Evolutionary conservation across 1,139 yeast genomes (phyloP), one percentile per base, ranked within the genome.

Genomic region (Yamadazyma jaroonii): DNA sequence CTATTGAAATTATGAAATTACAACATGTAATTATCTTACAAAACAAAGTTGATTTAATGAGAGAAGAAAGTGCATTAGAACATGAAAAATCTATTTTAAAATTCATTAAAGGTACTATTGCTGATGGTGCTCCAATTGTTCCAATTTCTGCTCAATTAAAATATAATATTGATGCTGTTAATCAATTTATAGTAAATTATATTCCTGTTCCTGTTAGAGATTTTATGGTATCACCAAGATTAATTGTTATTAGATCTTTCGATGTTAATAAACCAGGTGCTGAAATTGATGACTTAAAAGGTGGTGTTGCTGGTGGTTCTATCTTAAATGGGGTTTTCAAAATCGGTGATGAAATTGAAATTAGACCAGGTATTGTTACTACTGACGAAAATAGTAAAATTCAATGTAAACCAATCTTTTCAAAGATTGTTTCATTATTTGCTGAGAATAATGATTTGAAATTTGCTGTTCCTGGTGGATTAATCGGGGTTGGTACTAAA

Each of bases 241-340:
- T 94, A 57, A 94, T 94, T 62, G 98, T 94, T 45, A 94, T 94
- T 57, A 85, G 99, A 74, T 92, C 98, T 28, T 94, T 94, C 62
- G 99, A 94, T 67, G 98, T 94, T 48, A 94, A 94, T 73, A 89
- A 88, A 67, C 99, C 99, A 44, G 99, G 99, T 72, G 84, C 97
- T 31, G 97, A 90, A 64, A 87, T 94, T 52, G 95, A 86, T 50
- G 98, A 92, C 56, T 78, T 94, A 61, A 90, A 90, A 72, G 99
- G 99, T 57, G 99, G 99, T 79, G 98, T 94, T 60, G 99, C 99
- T 34, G 99, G 99, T 74, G 99, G 99, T 52, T 88, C 97, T 39
- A 92, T 94, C 55, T 77, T 92, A 59, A 88, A 83, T 44, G 99
- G 99, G 78, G 98, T 94, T 38, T 86, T 94, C 74, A 85, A 87